Percentiles rank a stretch among this genome's conserved stretches.
Conservation (phyloP, 2,329 filamentous ascomycete species). For the Fusarium avenaceum region DNA sequence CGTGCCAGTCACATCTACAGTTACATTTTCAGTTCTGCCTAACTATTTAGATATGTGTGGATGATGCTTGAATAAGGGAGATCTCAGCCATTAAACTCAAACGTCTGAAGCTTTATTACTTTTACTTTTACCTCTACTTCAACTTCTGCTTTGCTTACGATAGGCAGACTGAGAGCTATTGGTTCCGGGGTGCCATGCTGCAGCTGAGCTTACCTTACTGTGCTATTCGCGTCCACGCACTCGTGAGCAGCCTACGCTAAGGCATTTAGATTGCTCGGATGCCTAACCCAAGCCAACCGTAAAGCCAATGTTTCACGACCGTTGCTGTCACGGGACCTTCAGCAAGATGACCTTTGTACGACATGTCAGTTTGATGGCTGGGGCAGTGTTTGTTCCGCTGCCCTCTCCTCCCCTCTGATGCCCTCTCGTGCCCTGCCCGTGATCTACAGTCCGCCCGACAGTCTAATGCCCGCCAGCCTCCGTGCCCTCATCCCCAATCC, state of each 20-base stretch:
- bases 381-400: neutral
- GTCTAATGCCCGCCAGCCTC: conserved; percentile 27
- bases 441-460: conserved; percentile 34
- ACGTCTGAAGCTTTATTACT: conserved; percentile 3
- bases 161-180: conserved; percentile 11
- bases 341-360: conserved; percentile 24
- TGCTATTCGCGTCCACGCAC: conserved; percentile 20
- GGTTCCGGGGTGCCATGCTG: conserved; percentile 17
- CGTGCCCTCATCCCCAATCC: neutral
- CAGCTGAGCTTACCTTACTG: conserved; percentile 39
- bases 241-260: conserved; percentile 26
- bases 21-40: conserved; percentile 8
- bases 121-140: neutral
- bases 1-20: conserved; percentile 1
- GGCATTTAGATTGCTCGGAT: conserved; percentile 25
- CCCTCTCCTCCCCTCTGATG: conserved; percentile 9
- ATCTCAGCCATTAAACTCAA: conserved; percentile 29
- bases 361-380: conserved; percentile 23
- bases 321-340: conserved; percentile 33
- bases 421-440: conserved; percentile 11
- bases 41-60: conserved; percentile 8
- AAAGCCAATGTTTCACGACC: conserved; percentile 35
- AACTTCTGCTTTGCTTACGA: neutral
- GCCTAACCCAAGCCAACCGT: conserved; percentile 34
- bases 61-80: conserved; percentile 21